These are phyloP conservation scores for Mycosphaerella arachidis DNA, from an alignment of 2,329 filamentous ascomycete species.

Conservation along the genomic window DNA sequence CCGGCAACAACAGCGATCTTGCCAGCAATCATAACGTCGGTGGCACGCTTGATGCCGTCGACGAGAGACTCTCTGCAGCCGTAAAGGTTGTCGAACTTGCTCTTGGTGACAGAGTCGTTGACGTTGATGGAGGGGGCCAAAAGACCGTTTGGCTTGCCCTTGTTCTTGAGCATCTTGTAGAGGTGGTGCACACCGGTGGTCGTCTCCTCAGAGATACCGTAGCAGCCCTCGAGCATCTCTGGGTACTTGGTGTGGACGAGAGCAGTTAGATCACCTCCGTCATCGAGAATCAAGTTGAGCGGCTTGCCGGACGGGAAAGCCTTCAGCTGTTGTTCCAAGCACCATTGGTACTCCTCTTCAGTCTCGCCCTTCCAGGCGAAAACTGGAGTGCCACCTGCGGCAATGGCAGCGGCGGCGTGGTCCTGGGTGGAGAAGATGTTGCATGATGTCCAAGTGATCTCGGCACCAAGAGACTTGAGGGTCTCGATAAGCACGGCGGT, in stretches of 20 bases:
- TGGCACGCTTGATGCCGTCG: slow-evolving; percentile 98
- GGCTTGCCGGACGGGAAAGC: slow-evolving; percentile 96
- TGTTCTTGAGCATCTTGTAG: slow-evolving; percentile 84
- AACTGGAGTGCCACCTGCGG: slow-evolving; percentile 85
- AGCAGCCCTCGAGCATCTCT: slow-evolving; percentile 97
- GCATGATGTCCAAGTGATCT: slow-evolving; percentile 98
- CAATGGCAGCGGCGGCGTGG: slow-evolving; percentile 96
- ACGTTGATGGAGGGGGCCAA: slow-evolving; percentile 97
- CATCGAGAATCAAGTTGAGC: slow-evolving; percentile 98
- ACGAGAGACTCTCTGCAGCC: slow-evolving; percentile 98
- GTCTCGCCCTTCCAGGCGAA: slow-evolving; percentile 87
- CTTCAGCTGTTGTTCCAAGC: slow-evolving; percentile 93
- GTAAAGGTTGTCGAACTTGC: slow-evolving; percentile 99
- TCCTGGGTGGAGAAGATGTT: slow-evolving; percentile 99
- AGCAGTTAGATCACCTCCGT: slow-evolving; percentile 93
- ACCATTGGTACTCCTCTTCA: slow-evolving; percentile 99
- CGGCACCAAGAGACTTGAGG: slow-evolving; percentile 85
- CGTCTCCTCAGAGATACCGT: slow-evolving; percentile 97
- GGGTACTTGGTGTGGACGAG: slow-evolving; percentile 98
- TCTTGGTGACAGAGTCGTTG: slow-evolving; percentile 99
- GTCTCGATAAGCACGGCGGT: slow-evolving; percentile 99
- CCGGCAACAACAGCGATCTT: slow-evolving; percentile 97
- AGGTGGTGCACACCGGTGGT: slow-evolving; percentile 99
- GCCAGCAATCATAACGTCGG: slow-evolving; percentile 99
- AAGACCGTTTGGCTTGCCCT: slow-evolving; percentile 68